These are phyloP conservation scores for Eucalyptus urophylla DNA, from an alignment of 345 rosid genomes.

Conservation along the genomic window DNA sequence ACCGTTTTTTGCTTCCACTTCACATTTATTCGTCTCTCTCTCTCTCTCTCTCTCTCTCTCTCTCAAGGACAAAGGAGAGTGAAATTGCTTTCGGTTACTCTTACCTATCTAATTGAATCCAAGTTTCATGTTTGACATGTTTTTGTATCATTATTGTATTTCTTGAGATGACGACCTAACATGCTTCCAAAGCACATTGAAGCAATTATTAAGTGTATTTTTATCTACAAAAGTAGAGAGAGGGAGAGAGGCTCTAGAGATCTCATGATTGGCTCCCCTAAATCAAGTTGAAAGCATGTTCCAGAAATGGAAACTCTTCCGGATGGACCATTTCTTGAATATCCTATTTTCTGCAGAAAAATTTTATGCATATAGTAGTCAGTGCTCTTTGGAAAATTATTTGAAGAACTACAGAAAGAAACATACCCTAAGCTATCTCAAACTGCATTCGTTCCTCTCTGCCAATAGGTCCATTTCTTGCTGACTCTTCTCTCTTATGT, in stretches of 20 bases:
- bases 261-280: not conserved
- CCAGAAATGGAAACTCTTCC: not conserved
- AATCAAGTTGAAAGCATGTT: not conserved
- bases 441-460: not conserved
- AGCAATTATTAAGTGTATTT: not conserved
- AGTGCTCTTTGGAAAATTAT: not conserved
- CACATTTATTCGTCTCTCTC: constrained; percentile 34
- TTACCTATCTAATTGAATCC: not conserved
- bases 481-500: not conserved
- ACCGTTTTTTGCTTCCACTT: constrained; percentile 51
- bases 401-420: not conserved
- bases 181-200: not conserved
- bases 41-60: constrained; percentile 6
- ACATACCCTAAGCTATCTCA: not conserved
- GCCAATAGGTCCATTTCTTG: not conserved
- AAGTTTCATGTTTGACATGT: not conserved
- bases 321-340: not conserved
- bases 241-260: not conserved
- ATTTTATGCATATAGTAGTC: not conserved
- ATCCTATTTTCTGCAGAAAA: not conserved
- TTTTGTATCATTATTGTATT: not conserved
- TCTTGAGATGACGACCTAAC: not conserved
- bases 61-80: not conserved
- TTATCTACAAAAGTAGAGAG: not conserved
- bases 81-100: not conserved